Evolutionary conservation across 129 eudicot genomes (phyloP), one percentile per base, ranked within the genome.

Genomic region (Chrysanthemum lavandulifolium): DNA sequence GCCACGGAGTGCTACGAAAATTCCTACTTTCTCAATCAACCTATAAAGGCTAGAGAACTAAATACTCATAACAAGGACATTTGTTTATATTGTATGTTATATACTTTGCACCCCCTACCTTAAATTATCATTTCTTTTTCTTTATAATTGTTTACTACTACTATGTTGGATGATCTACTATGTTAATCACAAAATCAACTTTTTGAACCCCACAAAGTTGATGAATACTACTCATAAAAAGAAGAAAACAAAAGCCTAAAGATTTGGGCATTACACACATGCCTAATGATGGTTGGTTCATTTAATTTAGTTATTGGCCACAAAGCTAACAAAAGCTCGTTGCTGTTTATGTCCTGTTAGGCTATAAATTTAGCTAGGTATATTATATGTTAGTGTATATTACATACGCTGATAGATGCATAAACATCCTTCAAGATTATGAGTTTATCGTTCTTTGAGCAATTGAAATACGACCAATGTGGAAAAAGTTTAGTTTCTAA

Each of bases 1-100:
- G 73, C 74, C 61, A 76, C 64, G 60, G 67, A 75, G 5, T 76
- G 75, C 75, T 68, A 76, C 16, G 19, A 67, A 29, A 76, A 76
- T 76, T 68, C 75, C 63, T 48, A 59, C 74, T 59, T 68, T 76
- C 51, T 61, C 48, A 75, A 47, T 31, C 16, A 72, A 49, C 75
- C 80, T 76, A 76, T 59, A 76, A 68, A 76, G 75, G 54, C 80
- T 76, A 76, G 10, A 76, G 9, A 58, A 76, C 74, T 68, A 49
- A 57, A 43, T 68, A 76, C 52, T 59, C 61, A 58, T 49, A 25
- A 29, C 16, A 76, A 60, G 67, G 12, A 23, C 40, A 76, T 67
- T 40, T 60, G 45, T 65, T 33, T 15, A 31, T 13, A 16, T 56
- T 57, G 3, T 75, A 75, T 75, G 56, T 75, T 23, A 45, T 65